These are phyloP conservation scores for Yamadazyma sp. DNA, from an alignment of 1,139 yeast species.

Conservation along the genomic window DNA sequence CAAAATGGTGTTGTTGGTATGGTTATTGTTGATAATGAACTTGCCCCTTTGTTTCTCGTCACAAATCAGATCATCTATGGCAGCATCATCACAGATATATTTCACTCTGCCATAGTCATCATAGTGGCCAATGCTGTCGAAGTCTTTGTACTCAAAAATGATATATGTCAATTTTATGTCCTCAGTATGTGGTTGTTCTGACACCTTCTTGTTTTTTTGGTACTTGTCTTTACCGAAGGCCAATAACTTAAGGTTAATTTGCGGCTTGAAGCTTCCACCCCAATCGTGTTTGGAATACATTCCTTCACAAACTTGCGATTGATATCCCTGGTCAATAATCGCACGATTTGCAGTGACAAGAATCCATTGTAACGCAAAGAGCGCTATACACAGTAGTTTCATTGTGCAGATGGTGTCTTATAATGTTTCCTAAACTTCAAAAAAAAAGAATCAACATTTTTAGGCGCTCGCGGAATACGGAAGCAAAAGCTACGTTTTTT, in stretches of 20 bases:
- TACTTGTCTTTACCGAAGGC: constrained; percentile 34
- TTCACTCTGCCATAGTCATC: constrained; percentile 35
- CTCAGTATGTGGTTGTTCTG: constrained; percentile 21
- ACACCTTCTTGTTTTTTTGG: constrained; percentile 21
- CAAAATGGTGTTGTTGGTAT: constrained; percentile 54
- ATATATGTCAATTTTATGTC: constrained; percentile 60
- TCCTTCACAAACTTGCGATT: constrained; percentile 80
- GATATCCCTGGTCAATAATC: constrained; percentile 40
- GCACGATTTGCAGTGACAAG: constrained; percentile 45
- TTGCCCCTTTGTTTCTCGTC: constrained; percentile 52
- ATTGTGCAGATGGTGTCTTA: neutral
- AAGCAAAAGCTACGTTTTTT: too few relatives aligned
- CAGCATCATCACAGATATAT: constrained; percentile 74
- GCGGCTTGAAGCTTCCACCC: constrained; percentile 75
- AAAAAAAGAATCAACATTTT: neutral
- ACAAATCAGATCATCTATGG: constrained; percentile 63
- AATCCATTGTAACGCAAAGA: constrained; percentile 1
- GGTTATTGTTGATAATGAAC: constrained; percentile 53
- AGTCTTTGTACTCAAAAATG: constrained; percentile 82
- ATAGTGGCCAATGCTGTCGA: constrained; percentile 61
- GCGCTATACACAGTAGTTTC: neutral
- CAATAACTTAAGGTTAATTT: constrained; percentile 51
- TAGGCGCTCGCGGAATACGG: too few relatives aligned
- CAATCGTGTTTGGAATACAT: constrained; percentile 85
- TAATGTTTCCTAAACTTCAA: neutral